phyloP scores from a whole-genome alignment of 2,329 filamentous ascomycete genomes.

The Aspergillus sp. region DNA sequence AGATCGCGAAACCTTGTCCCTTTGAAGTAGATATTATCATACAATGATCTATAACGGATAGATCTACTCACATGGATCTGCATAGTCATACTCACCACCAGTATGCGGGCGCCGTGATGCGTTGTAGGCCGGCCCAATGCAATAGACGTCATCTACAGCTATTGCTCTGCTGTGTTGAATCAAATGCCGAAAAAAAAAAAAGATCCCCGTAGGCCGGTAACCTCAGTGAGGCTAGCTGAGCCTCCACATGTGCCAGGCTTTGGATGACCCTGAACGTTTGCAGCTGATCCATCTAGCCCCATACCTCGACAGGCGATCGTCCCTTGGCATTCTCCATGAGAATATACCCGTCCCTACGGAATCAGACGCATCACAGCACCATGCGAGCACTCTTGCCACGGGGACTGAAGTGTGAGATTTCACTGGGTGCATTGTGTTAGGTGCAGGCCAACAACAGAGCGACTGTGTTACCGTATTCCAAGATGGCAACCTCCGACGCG shows the following conservation, averaged over 20 bases:
- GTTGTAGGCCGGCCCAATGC: not conserved
- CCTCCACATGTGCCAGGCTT: slow-evolving; percentile 19
- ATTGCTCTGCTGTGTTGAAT: not conserved
- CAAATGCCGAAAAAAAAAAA: slow-evolving; percentile 16
- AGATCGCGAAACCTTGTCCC: too few species aligned
- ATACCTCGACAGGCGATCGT: slow-evolving; percentile 25
- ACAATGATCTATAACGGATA: too few species aligned
- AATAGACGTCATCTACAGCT: not conserved
- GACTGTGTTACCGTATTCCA: slow-evolving; percentile 22
- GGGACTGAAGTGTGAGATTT: slow-evolving; percentile 21
- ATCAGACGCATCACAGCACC: slow-evolving; percentile 22
- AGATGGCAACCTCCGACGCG: slow-evolving; percentile 29
- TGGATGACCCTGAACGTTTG: slow-evolving; percentile 23
- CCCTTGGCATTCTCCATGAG: slow-evolving; percentile 33
- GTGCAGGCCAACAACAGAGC: not conserved
- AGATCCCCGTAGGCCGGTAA: slow-evolving; percentile 24
- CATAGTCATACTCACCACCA: too few species aligned
- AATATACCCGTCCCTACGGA: slow-evolving; percentile 40
- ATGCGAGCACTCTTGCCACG: slow-evolving; percentile 23
- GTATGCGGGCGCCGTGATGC: too few species aligned
- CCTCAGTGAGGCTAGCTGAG: slow-evolving; percentile 16
- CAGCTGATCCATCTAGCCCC: slow-evolving; percentile 19
- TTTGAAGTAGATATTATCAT: too few species aligned
- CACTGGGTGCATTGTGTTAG: slow-evolving; percentile 9
- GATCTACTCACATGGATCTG: too few species aligned